Evolutionary conservation across 2,329 filamentous ascomycete species (phyloP).

Genomic region (Arachnomyces sp.): DNA sequence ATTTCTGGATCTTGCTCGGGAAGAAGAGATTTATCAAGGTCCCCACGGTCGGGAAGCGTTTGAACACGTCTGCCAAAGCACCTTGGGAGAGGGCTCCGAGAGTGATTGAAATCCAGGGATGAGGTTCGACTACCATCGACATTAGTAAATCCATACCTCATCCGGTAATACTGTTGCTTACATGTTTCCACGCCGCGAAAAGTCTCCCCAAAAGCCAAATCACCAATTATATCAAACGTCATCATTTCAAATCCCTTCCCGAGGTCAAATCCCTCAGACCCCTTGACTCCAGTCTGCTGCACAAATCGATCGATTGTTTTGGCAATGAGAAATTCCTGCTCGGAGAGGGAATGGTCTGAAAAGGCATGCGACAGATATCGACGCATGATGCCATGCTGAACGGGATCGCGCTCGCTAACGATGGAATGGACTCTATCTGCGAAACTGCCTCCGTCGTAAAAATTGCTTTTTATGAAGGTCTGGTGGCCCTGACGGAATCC

Average conservation of each 20-base stretch:
- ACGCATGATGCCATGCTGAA: constrained; percentile 11
- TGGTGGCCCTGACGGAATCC: constrained; percentile 17
- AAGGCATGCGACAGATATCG: constrained; percentile 27
- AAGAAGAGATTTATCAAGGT: constrained; percentile 12
- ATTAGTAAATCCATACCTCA: no score
- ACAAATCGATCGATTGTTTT: constrained; percentile 26
- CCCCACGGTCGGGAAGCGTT: no score
- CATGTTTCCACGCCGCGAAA: constrained; percentile 23
- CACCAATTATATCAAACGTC: constrained; percentile 27
- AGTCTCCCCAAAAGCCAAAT: constrained; percentile 24
- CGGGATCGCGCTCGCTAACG: not conserved
- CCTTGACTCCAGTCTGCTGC: constrained; percentile 15
- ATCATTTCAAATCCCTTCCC: constrained; percentile 24
- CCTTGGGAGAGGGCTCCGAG: no score
- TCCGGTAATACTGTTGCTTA: no score
- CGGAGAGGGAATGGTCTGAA: constrained; percentile 25
- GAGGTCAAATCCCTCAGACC: constrained; percentile 18
- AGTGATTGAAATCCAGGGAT: no score
- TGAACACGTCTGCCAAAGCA: no score
- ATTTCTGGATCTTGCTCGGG: constrained; percentile 6
- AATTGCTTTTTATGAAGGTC: constrained; percentile 3
- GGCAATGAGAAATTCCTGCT: constrained; percentile 26
- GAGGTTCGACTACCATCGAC: no score
- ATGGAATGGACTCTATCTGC: no score
- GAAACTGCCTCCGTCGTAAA: constrained; percentile 6